Evolutionary conservation across 257 asterid genomes (phyloP).

Genomic region (Osmanthus fragrans): DNA sequence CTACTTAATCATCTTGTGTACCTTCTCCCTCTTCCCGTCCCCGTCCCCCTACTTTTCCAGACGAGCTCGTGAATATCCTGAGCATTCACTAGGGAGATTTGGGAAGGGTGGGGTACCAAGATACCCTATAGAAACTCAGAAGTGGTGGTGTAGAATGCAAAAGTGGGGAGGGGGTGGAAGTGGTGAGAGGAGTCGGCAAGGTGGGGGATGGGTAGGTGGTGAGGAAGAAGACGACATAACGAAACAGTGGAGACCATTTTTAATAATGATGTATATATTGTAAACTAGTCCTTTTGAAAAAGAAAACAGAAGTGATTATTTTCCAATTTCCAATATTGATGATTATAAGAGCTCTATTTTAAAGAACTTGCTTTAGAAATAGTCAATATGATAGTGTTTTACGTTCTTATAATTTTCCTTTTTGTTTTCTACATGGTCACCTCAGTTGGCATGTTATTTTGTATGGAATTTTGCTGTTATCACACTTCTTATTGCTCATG

Average conservation of each 20-base stretch:
- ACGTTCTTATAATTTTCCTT: not conserved
- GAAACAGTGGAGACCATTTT: not conserved
- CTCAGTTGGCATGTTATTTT: slow-evolving; percentile 1
- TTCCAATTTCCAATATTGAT: not conserved
- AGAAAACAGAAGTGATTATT: not conserved
- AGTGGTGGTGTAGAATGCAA: not conserved
- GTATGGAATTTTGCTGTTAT: not conserved
- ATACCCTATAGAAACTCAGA: too few species aligned
- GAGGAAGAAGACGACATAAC: not conserved
- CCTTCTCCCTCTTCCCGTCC: too few species aligned
- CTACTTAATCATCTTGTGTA: not conserved
- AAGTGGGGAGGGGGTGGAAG: not conserved
- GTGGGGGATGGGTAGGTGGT: not conserved
- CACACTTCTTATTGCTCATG: not conserved
- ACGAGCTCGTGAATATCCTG: not conserved
- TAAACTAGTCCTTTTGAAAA: not conserved
- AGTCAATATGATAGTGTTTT: not conserved
- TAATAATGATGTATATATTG: not conserved
- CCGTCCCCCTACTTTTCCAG: too few species aligned
- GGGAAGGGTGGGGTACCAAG: not conserved
- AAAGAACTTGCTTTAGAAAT: not conserved
- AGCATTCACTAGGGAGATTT: not conserved
- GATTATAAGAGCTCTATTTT: not conserved
- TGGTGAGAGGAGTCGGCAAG: not conserved
- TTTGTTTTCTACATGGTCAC: not conserved